Evolutionary conservation across 768 basidiomycete species (phyloP).

Genomic region (Boletales sp.): DNA sequence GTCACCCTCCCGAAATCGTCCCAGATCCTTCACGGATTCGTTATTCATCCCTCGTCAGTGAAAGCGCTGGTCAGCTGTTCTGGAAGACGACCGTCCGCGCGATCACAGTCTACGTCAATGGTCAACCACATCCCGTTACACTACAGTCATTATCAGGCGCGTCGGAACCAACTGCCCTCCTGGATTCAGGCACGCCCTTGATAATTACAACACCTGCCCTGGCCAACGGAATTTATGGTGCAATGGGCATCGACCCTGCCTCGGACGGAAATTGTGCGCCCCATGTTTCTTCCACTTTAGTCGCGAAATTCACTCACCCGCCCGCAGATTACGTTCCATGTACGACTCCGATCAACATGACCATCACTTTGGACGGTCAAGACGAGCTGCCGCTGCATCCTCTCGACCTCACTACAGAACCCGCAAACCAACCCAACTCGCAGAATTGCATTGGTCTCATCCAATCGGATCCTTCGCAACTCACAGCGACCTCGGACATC

Average conservation of each 20-base stretch:
- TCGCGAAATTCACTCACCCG: constrained; percentile 5
- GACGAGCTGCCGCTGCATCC: constrained; percentile 64
- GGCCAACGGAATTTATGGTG: constrained; percentile 77
- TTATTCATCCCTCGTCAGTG: constrained; percentile 47
- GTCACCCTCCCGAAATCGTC: constrained; percentile 54
- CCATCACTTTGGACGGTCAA: constrained; percentile 59
- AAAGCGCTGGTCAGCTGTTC: constrained; percentile 41
- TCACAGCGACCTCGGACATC: constrained; percentile 35
- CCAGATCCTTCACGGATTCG: constrained; percentile 47
- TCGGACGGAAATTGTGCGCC: constrained; percentile 62
- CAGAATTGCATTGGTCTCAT: constrained; percentile 62
- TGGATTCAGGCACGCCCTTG: constrained; percentile 68
- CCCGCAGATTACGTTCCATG: constrained; percentile 71
- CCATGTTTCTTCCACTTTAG: neutral
- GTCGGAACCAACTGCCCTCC: constrained; percentile 56
- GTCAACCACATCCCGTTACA: constrained; percentile 35
- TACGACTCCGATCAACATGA: constrained; percentile 64
- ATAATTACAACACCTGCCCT: constrained; percentile 59
- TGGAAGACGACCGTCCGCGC: constrained; percentile 61
- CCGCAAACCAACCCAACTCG: constrained; percentile 39
- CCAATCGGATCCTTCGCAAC: constrained; percentile 47
- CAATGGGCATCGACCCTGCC: constrained; percentile 57
- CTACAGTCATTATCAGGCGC: constrained; percentile 42
- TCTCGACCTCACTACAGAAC: constrained; percentile 61
- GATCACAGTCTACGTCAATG: constrained; percentile 59